Evolutionary conservation across 2,329 filamentous ascomycete species (phyloP).

Genomic region (Dactylella cylindrospora): DNA sequence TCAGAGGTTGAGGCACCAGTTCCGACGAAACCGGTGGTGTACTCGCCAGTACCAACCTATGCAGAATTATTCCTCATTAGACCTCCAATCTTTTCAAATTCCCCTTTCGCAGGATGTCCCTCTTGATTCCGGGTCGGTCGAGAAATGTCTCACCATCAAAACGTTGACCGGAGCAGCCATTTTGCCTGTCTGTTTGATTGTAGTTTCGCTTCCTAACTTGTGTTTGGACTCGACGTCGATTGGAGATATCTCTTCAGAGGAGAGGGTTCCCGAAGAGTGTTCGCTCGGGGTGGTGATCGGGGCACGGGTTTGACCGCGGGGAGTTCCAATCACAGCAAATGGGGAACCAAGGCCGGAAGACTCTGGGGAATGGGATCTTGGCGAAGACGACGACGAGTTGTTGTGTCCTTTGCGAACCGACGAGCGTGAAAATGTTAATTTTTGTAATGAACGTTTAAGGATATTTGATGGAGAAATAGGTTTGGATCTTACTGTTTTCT

Average conservation of each 20-base stretch:
- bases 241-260: conserved; percentile 43
- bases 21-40: conserved; percentile 92
- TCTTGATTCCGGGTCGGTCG: not conserved
- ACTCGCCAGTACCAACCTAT: conserved; percentile 87
- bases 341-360: conserved; percentile 41
- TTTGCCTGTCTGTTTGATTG: conserved; percentile 53
- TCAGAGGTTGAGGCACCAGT: conserved; percentile 80
- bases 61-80: conserved; percentile 22
- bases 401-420: conserved; percentile 22
- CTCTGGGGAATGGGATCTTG: conserved; percentile 44
- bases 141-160: conserved; percentile 62
- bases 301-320: conserved; percentile 43
- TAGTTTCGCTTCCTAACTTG: conserved; percentile 30
- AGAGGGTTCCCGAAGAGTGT: conserved; percentile 32
- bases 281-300: conserved; percentile 43
- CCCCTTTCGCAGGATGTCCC: not conserved
- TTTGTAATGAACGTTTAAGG: not conserved
- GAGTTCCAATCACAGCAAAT: conserved; percentile 43
- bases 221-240: conserved; percentile 43
- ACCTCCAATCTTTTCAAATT: too few species aligned
- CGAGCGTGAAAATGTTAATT: conserved; percentile 3
- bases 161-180: conserved; percentile 62
- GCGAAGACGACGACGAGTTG: conserved; percentile 42
- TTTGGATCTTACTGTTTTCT: conserved; percentile 30
- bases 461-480: not conserved